phyloP scores from a whole-genome alignment of 805 yeast species.

The Saccharomycopsis babjevae region DNA sequence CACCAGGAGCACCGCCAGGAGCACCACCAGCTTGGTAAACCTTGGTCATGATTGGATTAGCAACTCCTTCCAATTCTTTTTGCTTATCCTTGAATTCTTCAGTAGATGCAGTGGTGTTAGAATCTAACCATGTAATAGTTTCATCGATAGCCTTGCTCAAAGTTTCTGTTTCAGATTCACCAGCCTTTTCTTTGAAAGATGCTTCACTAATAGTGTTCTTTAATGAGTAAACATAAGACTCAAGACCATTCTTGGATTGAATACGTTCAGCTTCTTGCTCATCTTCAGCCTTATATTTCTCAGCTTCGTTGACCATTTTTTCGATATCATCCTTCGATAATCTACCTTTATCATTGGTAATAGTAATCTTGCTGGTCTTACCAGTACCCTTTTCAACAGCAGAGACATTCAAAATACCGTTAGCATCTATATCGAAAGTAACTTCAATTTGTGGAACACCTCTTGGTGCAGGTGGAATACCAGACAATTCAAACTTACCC shows the following conservation, averaged over 20 bases:
- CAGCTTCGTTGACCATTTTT: constrained; percentile 96
- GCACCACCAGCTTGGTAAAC: constrained; percentile 93
- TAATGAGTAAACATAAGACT: constrained; percentile 89
- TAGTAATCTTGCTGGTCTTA: constrained; percentile 92
- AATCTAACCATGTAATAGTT: constrained; percentile 85
- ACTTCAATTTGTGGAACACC: constrained; percentile 98
- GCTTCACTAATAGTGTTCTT: constrained; percentile 74
- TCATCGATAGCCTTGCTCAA: constrained; percentile 75
- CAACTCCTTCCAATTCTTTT: constrained; percentile 90
- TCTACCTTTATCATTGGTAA: constrained; percentile 98
- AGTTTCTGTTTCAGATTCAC: constrained; percentile 55
- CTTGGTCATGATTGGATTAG: constrained; percentile 95
- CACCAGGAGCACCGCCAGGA: constrained; percentile 61
- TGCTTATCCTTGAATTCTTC: constrained; percentile 90
- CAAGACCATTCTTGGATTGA: constrained; percentile 89
- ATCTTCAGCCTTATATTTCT: constrained; percentile 94
- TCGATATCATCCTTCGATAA: constrained; percentile 95
- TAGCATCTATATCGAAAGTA: constrained; percentile 93
- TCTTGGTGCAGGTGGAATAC: constrained; percentile 98
- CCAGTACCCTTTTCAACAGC: constrained; percentile 98
- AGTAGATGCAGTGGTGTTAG: constrained; percentile 81
- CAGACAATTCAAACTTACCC: constrained; percentile 93
- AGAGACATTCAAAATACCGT: constrained; percentile 92
- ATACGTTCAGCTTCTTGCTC: constrained; percentile 90
- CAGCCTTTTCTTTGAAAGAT: constrained; percentile 69